A percentile compares a stretch with the other conserved stretches of the same genome.
Conservation (phyloP, 345 rosid genomes). For the Ceriops decandra region DNA sequence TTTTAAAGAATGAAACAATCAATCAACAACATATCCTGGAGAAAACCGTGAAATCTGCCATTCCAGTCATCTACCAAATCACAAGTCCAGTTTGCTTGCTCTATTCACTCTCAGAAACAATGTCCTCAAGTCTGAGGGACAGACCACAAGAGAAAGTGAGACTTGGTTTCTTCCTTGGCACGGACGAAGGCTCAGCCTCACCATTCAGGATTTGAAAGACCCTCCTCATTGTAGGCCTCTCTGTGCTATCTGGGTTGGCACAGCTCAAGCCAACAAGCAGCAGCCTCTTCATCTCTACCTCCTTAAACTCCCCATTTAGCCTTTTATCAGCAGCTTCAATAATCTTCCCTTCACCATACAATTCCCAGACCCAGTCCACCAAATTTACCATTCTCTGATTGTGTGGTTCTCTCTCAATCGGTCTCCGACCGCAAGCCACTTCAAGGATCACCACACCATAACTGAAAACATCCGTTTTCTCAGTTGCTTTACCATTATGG, state of each 20-base stretch:
- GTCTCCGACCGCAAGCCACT: conserved; percentile 88
- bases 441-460: conserved; percentile 87
- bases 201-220: conserved; percentile 76
- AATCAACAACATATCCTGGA: not conserved
- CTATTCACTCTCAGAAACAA: conserved; percentile 68
- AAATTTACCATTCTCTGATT: conserved; percentile 71
- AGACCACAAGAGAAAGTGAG: conserved; percentile 63
- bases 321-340: conserved; percentile 70
- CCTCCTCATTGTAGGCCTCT: conserved; percentile 81
- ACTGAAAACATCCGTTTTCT: conserved; percentile 84
- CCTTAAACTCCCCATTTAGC: conserved; percentile 56
- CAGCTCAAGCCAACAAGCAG: conserved; percentile 77
- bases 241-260: conserved; percentile 70
- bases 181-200: conserved; percentile 48
- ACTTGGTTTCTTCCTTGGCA: conserved; percentile 74
- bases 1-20: conserved; percentile 40
- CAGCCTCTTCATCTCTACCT: conserved; percentile 77
- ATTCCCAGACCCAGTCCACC: conserved; percentile 92
- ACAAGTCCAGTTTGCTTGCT: not conserved
- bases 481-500: conserved; percentile 86
- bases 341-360: conserved; percentile 64
- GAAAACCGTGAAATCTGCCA: conserved; percentile 6
- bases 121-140: conserved; percentile 60
- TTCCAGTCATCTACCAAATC: conserved; percentile 7
- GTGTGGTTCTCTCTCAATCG: conserved; percentile 65